Evolutionary conservation across 1,284 basidiomycete species (phyloP).

Genomic region (Tremellales sp.): DNA sequence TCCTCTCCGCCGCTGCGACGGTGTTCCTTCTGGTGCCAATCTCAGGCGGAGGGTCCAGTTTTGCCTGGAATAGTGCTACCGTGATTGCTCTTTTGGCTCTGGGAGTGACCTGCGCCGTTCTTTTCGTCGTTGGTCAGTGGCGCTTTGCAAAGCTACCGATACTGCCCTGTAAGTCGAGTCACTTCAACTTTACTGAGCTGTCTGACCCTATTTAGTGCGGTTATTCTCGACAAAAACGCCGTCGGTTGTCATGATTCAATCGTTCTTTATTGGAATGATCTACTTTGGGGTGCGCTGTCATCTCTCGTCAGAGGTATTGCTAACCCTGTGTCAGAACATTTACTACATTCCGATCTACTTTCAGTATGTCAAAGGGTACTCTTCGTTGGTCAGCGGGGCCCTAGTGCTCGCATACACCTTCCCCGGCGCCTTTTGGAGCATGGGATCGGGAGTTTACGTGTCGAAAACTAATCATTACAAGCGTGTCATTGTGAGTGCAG

Average conservation of each 20-base stretch:
- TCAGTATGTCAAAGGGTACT: slow-evolving; percentile 33
- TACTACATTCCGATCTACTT: slow-evolving; percentile 36
- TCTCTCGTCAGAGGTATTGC: not conserved
- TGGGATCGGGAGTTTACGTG: slow-evolving; percentile 20
- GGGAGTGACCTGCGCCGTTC: slow-evolving; percentile 13
- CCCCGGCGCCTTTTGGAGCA: slow-evolving; percentile 23
- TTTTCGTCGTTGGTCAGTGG: slow-evolving; percentile 25
- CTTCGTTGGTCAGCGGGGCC: slow-evolving; percentile 25
- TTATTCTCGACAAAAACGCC: slow-evolving; percentile 27
- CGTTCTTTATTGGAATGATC: slow-evolving; percentile 32
- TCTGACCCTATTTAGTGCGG: slow-evolving; percentile 17
- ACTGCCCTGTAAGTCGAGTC: slow-evolving; percentile 24
- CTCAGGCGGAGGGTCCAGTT: slow-evolving; percentile 35
- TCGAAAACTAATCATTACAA: slow-evolving; percentile 29
- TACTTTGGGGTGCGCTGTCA: slow-evolving; percentile 28
- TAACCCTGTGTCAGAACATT: slow-evolving; percentile 19
- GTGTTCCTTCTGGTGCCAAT: slow-evolving; percentile 37
- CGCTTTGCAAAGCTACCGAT: slow-evolving; percentile 28
- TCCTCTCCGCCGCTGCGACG: slow-evolving; percentile 26
- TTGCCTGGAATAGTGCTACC: slow-evolving; percentile 28
- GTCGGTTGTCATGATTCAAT: slow-evolving; percentile 23
- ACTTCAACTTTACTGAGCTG: too few relatives aligned
- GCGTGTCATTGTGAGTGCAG: slow-evolving; percentile 22
- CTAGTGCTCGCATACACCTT: slow-evolving; percentile 30
- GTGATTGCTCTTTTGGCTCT: slow-evolving; percentile 31